Conservation (phyloP, 352 stramenopile species). For the Plasmopara viticola region DNA sequence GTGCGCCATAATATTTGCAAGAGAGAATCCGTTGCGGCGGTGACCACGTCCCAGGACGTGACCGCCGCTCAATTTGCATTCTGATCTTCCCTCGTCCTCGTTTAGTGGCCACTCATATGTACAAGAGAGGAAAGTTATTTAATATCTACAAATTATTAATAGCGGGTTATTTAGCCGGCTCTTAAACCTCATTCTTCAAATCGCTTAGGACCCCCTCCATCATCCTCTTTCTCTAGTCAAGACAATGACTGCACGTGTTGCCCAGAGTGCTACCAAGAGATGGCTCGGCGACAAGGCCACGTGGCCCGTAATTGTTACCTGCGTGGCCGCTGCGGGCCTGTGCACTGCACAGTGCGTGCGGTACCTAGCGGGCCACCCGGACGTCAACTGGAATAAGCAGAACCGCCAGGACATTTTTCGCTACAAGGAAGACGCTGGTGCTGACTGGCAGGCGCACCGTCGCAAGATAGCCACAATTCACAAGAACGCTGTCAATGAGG, state of each 20-base stretch:
- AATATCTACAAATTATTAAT: too few relatives aligned
- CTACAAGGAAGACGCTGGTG: constrained; percentile 55
- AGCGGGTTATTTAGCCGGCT: neutral
- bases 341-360: constrained; percentile 72
- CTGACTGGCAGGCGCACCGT: constrained; percentile 72
- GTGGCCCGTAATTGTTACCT: constrained; percentile 70
- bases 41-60: neutral
- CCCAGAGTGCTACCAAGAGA: constrained; percentile 46
- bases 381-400: constrained; percentile 77
- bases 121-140: too few relatives aligned
- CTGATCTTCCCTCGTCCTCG: too few relatives aligned
- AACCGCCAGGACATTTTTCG: constrained; percentile 66
- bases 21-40: too few relatives aligned
- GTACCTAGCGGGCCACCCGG: constrained; percentile 60
- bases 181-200: constrained; percentile 56
- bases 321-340: constrained; percentile 49
- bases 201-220: constrained; percentile 31
- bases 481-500: constrained; percentile 78
- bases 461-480: constrained; percentile 56
- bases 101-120: too few relatives aligned
- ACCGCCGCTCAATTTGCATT: neutral
- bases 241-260: constrained; percentile 44
- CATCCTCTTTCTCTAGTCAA: constrained; percentile 17
- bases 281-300: constrained; percentile 76
- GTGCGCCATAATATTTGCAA: neutral